Evolutionary conservation across 768 basidiomycete species (phyloP).

Genomic region (Dioszegia crocea): DNA sequence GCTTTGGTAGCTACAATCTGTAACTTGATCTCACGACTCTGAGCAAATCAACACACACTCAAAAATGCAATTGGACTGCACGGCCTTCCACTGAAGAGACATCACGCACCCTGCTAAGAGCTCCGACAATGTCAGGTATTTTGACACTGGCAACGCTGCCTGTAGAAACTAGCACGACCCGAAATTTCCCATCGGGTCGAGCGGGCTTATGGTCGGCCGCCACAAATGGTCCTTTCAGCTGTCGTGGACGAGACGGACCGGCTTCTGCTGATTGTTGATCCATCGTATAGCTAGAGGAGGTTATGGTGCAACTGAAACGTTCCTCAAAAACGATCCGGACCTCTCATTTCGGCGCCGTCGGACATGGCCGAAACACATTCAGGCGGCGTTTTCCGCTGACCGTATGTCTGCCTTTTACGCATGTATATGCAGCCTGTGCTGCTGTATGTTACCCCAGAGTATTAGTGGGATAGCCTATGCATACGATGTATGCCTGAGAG

Average conservation of each 20-base stretch:
- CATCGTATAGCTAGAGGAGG: too few relatives aligned
- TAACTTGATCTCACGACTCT: constrained; percentile 73
- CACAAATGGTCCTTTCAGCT: constrained; percentile 25
- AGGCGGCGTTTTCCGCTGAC: too few relatives aligned
- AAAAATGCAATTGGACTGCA: neutral
- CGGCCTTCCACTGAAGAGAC: neutral
- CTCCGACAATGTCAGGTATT: constrained; percentile 77
- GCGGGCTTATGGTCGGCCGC: constrained; percentile 26
- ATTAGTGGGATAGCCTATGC: neutral
- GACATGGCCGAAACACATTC: too few relatives aligned
- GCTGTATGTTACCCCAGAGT: neutral
- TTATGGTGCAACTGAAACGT: too few relatives aligned
- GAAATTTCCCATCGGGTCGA: constrained; percentile 30
- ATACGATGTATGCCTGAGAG: too few relatives aligned
- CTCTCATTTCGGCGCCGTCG: too few relatives aligned
- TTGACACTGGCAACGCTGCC: constrained; percentile 97
- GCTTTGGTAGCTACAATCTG: constrained; percentile 78
- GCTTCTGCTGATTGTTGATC: neutral
- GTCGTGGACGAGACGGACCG: constrained; percentile 10
- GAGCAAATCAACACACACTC: neutral
- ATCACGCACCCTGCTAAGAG: constrained; percentile 63
- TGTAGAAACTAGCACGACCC: constrained; percentile 74
- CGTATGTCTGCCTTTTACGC: too few relatives aligned
- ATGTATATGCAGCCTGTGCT: too few relatives aligned
- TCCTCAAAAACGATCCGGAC: too few relatives aligned